These are phyloP conservation scores for Fusarium oxysporum DNA, from an alignment of 2,329 filamentous ascomycete species.

Conservation along the genomic window DNA sequence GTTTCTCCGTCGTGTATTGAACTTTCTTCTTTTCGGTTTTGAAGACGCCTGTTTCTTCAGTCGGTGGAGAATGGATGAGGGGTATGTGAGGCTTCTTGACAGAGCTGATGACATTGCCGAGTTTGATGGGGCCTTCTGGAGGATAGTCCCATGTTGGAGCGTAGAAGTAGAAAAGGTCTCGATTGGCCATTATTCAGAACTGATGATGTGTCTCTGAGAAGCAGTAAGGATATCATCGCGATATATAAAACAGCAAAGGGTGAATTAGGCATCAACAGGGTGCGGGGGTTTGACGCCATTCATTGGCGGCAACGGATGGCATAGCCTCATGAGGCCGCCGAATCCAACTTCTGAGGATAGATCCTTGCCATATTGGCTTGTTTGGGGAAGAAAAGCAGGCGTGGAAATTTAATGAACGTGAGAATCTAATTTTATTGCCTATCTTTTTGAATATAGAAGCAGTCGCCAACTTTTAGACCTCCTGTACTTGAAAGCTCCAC, in stretches of 20 bases:
- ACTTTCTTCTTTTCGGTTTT: constrained; percentile 3
- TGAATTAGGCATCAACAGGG: neutral
- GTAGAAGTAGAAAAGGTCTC: constrained; percentile 11
- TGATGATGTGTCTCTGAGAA: too few relatives aligned
- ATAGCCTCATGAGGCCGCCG: neutral
- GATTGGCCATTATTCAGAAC: constrained; percentile 2
- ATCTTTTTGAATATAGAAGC: neutral
- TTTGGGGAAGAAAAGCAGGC: neutral
- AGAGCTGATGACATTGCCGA: constrained; percentile 28
- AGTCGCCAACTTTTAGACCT: too few relatives aligned
- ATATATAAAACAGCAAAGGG: neutral
- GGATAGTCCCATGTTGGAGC: constrained; percentile 10
- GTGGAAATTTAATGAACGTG: fast-evolving
- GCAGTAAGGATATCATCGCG: neutral
- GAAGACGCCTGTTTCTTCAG: neutral
- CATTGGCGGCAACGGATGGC: neutral
- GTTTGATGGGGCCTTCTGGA: constrained; percentile 4
- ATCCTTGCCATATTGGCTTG: neutral
- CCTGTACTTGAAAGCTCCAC: too few relatives aligned
- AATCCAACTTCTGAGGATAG: too few relatives aligned
- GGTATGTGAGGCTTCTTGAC: constrained; percentile 20
- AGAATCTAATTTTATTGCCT: too few relatives aligned
- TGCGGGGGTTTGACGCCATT: neutral
- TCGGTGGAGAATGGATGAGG: neutral
- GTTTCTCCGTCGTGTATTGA: constrained; percentile 14